These are phyloP conservation scores for Rhodotorula kratochvilovae DNA, from an alignment of 768 basidiomycete species.

Conservation along the genomic window DNA sequence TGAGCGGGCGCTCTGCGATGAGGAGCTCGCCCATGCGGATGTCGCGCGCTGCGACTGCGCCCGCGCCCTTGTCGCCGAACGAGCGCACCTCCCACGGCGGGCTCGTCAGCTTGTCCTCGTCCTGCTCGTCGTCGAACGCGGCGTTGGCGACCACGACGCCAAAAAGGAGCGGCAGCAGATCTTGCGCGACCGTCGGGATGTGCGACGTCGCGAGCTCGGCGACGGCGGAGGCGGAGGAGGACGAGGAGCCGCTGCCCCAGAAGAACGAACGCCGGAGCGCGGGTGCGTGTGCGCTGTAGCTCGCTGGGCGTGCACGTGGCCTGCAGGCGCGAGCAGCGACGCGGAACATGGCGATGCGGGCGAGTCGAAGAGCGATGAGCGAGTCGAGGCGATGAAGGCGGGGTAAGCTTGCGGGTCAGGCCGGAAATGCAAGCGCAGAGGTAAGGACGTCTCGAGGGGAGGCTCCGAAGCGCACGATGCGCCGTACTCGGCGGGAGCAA, in stretches of 20 bases:
- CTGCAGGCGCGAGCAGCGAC: background rate
- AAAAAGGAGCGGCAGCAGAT: slow-evolving; percentile 21
- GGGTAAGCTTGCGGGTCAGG: too few species aligned
- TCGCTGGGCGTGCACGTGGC: background rate
- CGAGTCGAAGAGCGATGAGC: too few species aligned
- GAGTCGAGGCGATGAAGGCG: background rate
- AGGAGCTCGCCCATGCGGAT: slow-evolving; percentile 14
- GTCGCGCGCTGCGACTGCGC: slow-evolving; percentile 19
- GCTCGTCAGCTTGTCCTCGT: background rate
- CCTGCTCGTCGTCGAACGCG: slow-evolving; percentile 11
- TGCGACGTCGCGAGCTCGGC: slow-evolving; percentile 20
- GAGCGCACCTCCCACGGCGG: slow-evolving; percentile 25
- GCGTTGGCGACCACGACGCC: slow-evolving; percentile 23
- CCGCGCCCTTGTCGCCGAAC: slow-evolving; percentile 16
- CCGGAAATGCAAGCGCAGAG: too few species aligned
- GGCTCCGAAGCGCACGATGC: too few species aligned
- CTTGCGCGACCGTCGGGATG: slow-evolving; percentile 7
- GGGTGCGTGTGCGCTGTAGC: background rate
- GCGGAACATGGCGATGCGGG: background rate
- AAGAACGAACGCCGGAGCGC: slow-evolving; percentile 6
- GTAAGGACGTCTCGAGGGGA: too few species aligned
- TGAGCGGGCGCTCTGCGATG: slow-evolving; percentile 28
- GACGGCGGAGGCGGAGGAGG: background rate
- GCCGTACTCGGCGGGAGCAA: too few species aligned
- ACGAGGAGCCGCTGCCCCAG: background rate